Evolutionary conservation across 306 rosid genomes (phyloP), one percentile per base, ranked within the genome.

Genomic region (Oemleria cerasiformis): DNA sequence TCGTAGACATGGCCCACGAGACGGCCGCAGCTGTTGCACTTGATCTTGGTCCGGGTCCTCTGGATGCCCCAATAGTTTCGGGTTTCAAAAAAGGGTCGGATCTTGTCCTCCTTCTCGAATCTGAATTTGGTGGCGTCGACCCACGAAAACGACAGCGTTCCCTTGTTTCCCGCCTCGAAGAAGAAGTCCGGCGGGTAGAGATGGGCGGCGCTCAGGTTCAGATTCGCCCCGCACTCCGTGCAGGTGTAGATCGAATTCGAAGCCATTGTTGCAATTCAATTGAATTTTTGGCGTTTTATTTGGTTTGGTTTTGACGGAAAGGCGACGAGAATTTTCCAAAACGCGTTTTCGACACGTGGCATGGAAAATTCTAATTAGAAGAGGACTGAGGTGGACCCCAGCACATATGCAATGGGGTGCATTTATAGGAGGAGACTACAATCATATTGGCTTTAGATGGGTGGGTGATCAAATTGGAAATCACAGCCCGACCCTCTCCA

Each of bases 121-220:
- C 74, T 68, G 84, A 94, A 88, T 73, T 91, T 94, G 84, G 88
- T 45, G 48, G 78, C 0, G 67, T 88, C 96, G 43, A 94, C 79
- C 43, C 63, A 20, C 4, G 98, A 76, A 85, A 94, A 94, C 6
- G 98, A 94, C 21, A 86, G 53, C 15, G 96, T 77, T 47, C 80
- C 84, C 60, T 91, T 94, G 92, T 91, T 91, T 1, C 95, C 98
- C 16, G 97, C 91, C 78, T 94, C 98, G 78, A 94, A 91, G 86
- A 78, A 91, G 84, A 83, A 77, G 14, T 86, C 91, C 16, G 88
- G 77, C 5, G 96, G 96, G 62, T 68, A 91, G 12, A 84, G 79
- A 14, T 86, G 61, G 39, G 34, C 30, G 8, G 92, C 20, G 77
- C 72, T 80, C 1, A 94, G 91, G 56, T 85, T 84, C 53, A 94